These are phyloP conservation scores for Bolboschoenoplectus hybrid DNA, from an alignment of 202 grass and related monocot genomes.

Conservation along the genomic window DNA sequence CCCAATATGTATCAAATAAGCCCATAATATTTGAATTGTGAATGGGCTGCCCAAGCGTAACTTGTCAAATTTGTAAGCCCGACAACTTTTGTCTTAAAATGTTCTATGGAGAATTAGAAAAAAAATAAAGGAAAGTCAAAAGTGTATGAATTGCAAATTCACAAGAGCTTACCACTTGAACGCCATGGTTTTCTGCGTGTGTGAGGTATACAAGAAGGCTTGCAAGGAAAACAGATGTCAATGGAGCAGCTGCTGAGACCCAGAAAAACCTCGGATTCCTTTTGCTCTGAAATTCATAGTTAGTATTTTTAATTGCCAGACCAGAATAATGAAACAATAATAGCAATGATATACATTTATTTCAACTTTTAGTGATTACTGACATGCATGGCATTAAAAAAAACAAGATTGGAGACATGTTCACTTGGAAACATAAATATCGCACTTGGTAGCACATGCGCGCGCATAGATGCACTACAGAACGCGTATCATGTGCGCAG, in stretches of 20 bases:
- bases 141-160: slow-evolving; percentile 5
- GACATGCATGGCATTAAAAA: background rate
- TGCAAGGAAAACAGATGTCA: slow-evolving; percentile 69
- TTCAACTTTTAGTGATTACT: slow-evolving; percentile 1
- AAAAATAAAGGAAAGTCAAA: background rate
- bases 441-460: background rate
- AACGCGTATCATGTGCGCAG: background rate
- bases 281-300: slow-evolving; percentile 63
- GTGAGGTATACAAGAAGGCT: slow-evolving; percentile 78
- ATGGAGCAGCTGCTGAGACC: slow-evolving; percentile 73
- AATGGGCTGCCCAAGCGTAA: background rate
- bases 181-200: slow-evolving; percentile 79
- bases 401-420: background rate
- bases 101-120: too few relatives aligned
- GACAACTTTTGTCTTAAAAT: background rate
- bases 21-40: slow-evolving; percentile 12
- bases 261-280: slow-evolving; percentile 68
- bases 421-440: background rate
- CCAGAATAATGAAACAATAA: background rate
- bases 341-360: background rate
- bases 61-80: background rate
- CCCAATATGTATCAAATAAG: background rate
- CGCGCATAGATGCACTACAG: background rate
- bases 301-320: background rate
- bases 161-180: slow-evolving; percentile 68